Conservation (phyloP, 1,139 yeast genomes). For the Kodamaea sp. region DNA sequence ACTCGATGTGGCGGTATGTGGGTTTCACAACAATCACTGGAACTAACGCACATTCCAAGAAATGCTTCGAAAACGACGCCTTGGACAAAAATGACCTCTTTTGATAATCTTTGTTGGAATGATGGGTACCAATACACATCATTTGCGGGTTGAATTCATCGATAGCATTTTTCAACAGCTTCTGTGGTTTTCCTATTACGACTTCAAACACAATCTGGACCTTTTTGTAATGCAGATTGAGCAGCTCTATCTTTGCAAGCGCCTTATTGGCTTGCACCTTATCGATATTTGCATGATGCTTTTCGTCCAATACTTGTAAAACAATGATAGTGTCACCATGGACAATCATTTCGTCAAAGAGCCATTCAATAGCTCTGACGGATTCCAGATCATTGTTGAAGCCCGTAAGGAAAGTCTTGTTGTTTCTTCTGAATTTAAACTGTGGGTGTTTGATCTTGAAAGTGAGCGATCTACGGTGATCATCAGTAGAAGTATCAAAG, state of each 20-base stretch:
- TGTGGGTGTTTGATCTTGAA: conserved; percentile 57
- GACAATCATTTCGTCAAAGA: conserved; percentile 60
- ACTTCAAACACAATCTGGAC: conserved; percentile 59
- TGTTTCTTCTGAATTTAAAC: conserved; percentile 54
- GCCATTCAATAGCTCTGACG: conserved; percentile 63
- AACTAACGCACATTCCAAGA: conserved; percentile 64
- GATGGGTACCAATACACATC: conserved; percentile 65
- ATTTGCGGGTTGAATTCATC: conserved; percentile 65
- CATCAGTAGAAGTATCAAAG: conserved; percentile 49
- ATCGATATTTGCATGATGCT: conserved; percentile 28
- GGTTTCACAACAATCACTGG: conserved; percentile 73
- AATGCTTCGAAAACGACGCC: conserved; percentile 58
- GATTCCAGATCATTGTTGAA: conserved; percentile 60
- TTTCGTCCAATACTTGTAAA: conserved; percentile 57
- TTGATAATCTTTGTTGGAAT: conserved; percentile 22
- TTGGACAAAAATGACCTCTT: conserved; percentile 49
- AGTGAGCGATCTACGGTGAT: conserved; percentile 48
- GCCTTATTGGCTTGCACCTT: conserved; percentile 32
- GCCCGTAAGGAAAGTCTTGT: conserved; percentile 65
- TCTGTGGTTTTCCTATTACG: conserved; percentile 63
- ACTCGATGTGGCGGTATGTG: conserved; percentile 40
- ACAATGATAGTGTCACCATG: conserved; percentile 68
- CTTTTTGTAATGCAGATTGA: conserved; percentile 50
- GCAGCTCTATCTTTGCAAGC: conserved; percentile 42
- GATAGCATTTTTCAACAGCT: conserved; percentile 53